Conservation (phyloP, 2,329 filamentous ascomycete genomes). For the Botrytis tulipae region DNA sequence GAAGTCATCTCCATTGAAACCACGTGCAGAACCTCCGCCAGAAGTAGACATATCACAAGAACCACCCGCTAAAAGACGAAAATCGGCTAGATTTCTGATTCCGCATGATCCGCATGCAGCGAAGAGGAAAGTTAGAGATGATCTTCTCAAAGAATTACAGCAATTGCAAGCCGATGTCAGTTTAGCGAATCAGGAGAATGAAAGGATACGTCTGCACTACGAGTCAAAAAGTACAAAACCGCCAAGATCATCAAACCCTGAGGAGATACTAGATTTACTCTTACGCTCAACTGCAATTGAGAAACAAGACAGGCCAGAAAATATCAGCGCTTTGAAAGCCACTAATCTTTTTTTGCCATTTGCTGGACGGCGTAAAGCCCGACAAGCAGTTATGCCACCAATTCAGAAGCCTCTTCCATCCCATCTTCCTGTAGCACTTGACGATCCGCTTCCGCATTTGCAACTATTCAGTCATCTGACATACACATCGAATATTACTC, state of each 20-base stretch:
- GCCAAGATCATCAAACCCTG: conserved; percentile 46
- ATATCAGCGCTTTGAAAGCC: conserved; percentile 35
- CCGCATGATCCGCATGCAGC: conserved; percentile 39
- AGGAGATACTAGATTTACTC: conserved; percentile 35
- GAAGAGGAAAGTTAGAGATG: conserved; percentile 53
- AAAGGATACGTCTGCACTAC: conserved; percentile 48
- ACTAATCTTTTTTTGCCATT: conserved; percentile 38
- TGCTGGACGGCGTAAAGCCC: conserved; percentile 27
- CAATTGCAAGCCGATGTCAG: conserved; percentile 58
- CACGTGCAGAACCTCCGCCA: conserved; percentile 24
- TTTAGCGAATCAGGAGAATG: conserved; percentile 56
- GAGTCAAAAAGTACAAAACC: conserved; percentile 40
- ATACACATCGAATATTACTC: conserved; percentile 54
- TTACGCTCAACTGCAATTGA: conserved; percentile 30
- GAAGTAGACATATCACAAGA: conserved; percentile 9
- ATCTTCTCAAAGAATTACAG: conserved; percentile 54
- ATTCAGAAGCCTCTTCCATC: conserved; percentile 50
- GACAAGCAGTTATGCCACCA: conserved; percentile 37
- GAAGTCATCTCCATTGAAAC: conserved; percentile 40
- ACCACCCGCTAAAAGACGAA: conserved; percentile 27
- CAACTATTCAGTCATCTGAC: conserved; percentile 68
- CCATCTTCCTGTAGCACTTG: conserved; percentile 62
- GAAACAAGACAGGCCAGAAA: conserved; percentile 24
- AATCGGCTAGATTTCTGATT: conserved; percentile 34
- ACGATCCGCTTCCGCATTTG: conserved; percentile 66